Conservation (phyloP, 2,329 filamentous ascomycete species). For the Ophiostoma sp. region DNA sequence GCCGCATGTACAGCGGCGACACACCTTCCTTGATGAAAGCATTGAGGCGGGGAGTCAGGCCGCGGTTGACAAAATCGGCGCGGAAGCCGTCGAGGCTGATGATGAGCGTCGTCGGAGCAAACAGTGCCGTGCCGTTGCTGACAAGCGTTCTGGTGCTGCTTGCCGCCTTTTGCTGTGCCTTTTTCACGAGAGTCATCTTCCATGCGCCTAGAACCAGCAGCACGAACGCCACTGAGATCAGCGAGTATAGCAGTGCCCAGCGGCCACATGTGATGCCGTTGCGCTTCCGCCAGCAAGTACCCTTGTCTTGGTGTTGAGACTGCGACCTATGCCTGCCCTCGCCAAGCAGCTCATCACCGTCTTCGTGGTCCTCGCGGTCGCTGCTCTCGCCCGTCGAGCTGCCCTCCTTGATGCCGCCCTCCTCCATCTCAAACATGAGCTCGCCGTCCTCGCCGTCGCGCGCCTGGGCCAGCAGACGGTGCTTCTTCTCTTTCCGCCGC, state of each 20-base stretch:
- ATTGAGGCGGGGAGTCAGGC: slow-evolving; percentile 75
- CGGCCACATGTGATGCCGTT: slow-evolving; percentile 43
- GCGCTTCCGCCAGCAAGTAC: slow-evolving; percentile 19
- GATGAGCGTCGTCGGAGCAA: slow-evolving; percentile 85
- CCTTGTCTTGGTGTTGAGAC: background rate
- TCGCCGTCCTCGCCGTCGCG: slow-evolving; percentile 63
- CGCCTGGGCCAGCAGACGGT: slow-evolving; percentile 48
- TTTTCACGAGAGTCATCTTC: slow-evolving; percentile 50
- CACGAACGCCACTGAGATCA: slow-evolving; percentile 50
- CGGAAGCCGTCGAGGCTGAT: slow-evolving; percentile 95
- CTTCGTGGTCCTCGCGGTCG: slow-evolving; percentile 55
- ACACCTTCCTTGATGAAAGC: slow-evolving; percentile 76
- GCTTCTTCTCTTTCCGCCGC: slow-evolving; percentile 50
- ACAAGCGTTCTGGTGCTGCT: slow-evolving; percentile 32
- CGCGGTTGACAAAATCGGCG: slow-evolving; percentile 82
- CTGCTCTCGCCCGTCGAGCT: slow-evolving; percentile 59
- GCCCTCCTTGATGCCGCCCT: slow-evolving; percentile 65
- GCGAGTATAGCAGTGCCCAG: slow-evolving; percentile 48
- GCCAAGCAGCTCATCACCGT: slow-evolving; percentile 42
- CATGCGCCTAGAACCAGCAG: slow-evolving; percentile 54
- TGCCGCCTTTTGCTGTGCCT: slow-evolving; percentile 25
- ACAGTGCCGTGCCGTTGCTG: slow-evolving; percentile 82
- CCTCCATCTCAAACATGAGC: slow-evolving; percentile 88
- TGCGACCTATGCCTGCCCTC: background rate
- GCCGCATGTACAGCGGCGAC: slow-evolving; percentile 86